Conservation (phyloP, 2,329 filamentous ascomycete species). For the Sporothrix protearum region DNA sequence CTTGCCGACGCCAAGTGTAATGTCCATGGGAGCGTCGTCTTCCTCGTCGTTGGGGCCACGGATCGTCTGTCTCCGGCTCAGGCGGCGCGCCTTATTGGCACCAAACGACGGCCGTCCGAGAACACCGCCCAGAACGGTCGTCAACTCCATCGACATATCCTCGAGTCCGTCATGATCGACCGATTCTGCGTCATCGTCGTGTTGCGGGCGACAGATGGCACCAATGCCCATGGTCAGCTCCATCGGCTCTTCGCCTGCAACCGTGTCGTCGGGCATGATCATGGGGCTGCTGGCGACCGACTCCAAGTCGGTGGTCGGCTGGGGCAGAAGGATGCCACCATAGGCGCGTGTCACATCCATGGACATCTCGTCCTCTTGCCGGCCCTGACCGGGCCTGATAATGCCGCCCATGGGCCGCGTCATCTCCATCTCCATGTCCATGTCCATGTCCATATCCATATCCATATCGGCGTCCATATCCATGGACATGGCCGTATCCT, state of each 20-base stretch:
- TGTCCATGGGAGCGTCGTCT: constrained; percentile 48
- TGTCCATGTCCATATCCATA: constrained; percentile 46
- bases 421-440: constrained; percentile 44
- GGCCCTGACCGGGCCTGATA: constrained; percentile 30
- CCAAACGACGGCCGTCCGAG: constrained; percentile 33
- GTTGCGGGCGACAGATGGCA: constrained; percentile 53
- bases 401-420: constrained; percentile 47
- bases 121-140: constrained; percentile 59
- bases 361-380: constrained; percentile 61
- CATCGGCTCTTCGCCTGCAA: constrained; percentile 52
- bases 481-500: constrained; percentile 42
- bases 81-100: constrained; percentile 23
- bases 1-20: constrained; percentile 58
- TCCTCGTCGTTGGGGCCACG: constrained; percentile 29
- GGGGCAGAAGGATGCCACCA: constrained; percentile 67
- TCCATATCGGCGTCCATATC: constrained; percentile 49
- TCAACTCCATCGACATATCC: constrained; percentile 78
- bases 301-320: constrained; percentile 26
- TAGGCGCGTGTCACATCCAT: constrained; percentile 90
- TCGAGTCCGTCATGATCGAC: constrained; percentile 49
- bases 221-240: constrained; percentile 79
- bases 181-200: constrained; percentile 34
- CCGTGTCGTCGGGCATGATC: constrained; percentile 54
- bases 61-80: constrained; percentile 30
- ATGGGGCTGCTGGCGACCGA: constrained; percentile 31